A percentile compares a stretch with the other conserved stretches of the same genome.
Conservation (phyloP, 306 rosid species). For the Carpinus viminea region DNA sequence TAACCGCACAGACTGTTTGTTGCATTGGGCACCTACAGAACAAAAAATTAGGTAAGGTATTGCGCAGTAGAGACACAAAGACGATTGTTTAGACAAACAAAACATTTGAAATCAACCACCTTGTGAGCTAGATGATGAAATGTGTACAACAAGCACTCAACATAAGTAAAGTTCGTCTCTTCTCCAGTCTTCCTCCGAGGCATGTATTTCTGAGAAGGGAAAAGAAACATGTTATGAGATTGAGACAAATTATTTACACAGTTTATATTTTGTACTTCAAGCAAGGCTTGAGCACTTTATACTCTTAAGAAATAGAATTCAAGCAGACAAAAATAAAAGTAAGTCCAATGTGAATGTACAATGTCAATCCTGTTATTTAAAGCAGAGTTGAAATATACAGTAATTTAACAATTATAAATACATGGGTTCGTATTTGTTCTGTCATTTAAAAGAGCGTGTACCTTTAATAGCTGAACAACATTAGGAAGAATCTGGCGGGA, state of each 20-base stretch:
- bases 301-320: not conserved
- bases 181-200: conserved; percentile 90
- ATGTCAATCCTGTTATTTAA: not conserved
- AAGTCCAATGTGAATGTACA: conserved; percentile 4
- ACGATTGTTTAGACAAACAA: conserved; percentile 11
- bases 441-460: conserved; percentile 28
- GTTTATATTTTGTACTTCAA: not conserved
- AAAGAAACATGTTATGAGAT: conserved; percentile 18
- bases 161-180: conserved; percentile 88
- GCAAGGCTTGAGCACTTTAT: not conserved
- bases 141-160: conserved; percentile 90
- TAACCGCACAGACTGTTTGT: conserved; percentile 96
- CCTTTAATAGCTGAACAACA: conserved; percentile 86
- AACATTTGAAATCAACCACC: conserved; percentile 46
- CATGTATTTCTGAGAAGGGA: conserved; percentile 73
- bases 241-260: not conserved
- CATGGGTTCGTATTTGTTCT: conserved; percentile 7
- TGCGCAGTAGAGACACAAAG: conserved; percentile 8
- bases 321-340: not conserved
- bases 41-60: conserved; percentile 20
- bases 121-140: conserved; percentile 96
- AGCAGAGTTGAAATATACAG: not conserved
- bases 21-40: conserved; percentile 91
- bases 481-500: conserved; percentile 98
- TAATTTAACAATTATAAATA: not conserved